A percentile compares a stretch with the other conserved stretches of the same genome.
Conservation (phyloP, 768 basidiomycete species). For the Boletus insuetus region DNA sequence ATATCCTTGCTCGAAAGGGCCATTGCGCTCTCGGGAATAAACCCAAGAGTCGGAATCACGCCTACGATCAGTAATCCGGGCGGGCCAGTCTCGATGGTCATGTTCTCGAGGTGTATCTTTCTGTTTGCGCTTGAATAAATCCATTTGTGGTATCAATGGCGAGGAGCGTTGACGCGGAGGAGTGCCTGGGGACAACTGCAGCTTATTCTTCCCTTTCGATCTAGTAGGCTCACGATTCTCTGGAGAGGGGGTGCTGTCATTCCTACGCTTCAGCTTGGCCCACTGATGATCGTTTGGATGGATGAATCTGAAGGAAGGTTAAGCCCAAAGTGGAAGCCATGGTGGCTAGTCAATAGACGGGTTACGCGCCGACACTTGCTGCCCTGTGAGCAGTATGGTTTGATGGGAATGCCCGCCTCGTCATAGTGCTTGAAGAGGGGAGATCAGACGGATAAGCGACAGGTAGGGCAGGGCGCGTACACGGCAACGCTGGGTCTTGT, state of each 20-base stretch:
- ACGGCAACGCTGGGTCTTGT: constrained; percentile 48
- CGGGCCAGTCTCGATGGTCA: constrained; percentile 21
- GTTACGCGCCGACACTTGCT: constrained; percentile 46
- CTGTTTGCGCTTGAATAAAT: constrained; percentile 38
- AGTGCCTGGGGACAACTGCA: constrained; percentile 18
- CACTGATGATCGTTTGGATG: constrained; percentile 51
- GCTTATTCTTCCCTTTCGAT: constrained; percentile 23
- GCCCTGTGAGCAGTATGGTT: constrained; percentile 47
- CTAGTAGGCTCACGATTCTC: constrained; percentile 20
- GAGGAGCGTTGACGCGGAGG: constrained; percentile 27
- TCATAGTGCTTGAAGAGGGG: constrained; percentile 44
- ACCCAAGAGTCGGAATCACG: constrained; percentile 24
- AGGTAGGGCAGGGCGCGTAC: constrained; percentile 30
- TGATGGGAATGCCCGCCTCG: constrained; percentile 39
- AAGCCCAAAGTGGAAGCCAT: constrained; percentile 6
- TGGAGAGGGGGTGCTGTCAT: constrained; percentile 17
- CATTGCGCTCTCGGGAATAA: constrained; percentile 19
- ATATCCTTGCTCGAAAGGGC: constrained; percentile 10
- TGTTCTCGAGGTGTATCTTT: constrained; percentile 21
- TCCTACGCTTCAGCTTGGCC: constrained; percentile 23
- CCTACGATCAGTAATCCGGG: constrained; percentile 21
- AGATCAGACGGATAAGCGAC: constrained; percentile 14
- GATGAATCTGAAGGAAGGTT: constrained; percentile 38
- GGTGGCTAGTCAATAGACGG: constrained; percentile 4
- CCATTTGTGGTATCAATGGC: constrained; percentile 43